A percentile compares a stretch with the other conserved stretches of the same genome.
phyloP scores from a whole-genome alignment of 495 filamentous ascomycete genomes.

The Aspergillus heteromorphus region DNA sequence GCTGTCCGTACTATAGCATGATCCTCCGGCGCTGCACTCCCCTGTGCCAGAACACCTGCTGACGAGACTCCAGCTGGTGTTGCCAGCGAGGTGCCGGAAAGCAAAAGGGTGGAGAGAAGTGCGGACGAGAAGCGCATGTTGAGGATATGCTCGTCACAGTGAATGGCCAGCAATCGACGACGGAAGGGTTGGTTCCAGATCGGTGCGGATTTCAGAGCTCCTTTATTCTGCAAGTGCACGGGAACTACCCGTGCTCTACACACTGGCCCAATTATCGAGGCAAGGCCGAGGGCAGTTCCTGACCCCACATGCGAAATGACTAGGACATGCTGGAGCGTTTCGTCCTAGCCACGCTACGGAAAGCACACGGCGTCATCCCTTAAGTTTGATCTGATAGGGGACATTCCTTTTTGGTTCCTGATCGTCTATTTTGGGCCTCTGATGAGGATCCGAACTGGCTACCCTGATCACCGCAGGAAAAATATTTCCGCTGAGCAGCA shows the following conservation, averaged over 20 bases:
- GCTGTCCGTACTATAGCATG: slow-evolving; percentile 9
- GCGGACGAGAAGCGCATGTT: slow-evolving; percentile 31
- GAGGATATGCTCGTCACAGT: slow-evolving; percentile 10
- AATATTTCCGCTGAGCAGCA: slow-evolving; percentile 5
- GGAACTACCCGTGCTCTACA: slow-evolving; percentile 2
- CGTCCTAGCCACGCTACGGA: slow-evolving; percentile 7
- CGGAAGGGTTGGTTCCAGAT: slow-evolving; percentile 2
- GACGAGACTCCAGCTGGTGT: slow-evolving; percentile 17
- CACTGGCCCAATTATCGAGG: slow-evolving; percentile 8
- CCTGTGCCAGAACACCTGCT: slow-evolving; percentile 10
- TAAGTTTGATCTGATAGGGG: slow-evolving; percentile 5
- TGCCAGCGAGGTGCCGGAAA: slow-evolving; percentile 27
- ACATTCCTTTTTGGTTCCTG: slow-evolving; percentile 15
- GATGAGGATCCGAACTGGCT: not conserved
- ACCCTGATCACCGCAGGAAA: slow-evolving; percentile 3
- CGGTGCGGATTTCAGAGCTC: slow-evolving; percentile 5
- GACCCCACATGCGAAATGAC: slow-evolving; percentile 26
- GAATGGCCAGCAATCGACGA: slow-evolving; percentile 14
- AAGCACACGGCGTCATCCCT: slow-evolving; percentile 13
- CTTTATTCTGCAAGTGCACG: slow-evolving; percentile 18
- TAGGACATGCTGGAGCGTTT: slow-evolving; percentile 5
- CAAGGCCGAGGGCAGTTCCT: slow-evolving; percentile 15
- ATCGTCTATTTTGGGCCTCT: not conserved
- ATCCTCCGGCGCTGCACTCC: slow-evolving; percentile 4
- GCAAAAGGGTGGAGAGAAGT: slow-evolving; percentile 25